Percentiles rank a stretch among this genome's conserved stretches.
These are phyloP conservation scores for Entomortierella beljakovae DNA, from an alignment of 192 early-diverging fungal genomes.

Conservation along the genomic window DNA sequence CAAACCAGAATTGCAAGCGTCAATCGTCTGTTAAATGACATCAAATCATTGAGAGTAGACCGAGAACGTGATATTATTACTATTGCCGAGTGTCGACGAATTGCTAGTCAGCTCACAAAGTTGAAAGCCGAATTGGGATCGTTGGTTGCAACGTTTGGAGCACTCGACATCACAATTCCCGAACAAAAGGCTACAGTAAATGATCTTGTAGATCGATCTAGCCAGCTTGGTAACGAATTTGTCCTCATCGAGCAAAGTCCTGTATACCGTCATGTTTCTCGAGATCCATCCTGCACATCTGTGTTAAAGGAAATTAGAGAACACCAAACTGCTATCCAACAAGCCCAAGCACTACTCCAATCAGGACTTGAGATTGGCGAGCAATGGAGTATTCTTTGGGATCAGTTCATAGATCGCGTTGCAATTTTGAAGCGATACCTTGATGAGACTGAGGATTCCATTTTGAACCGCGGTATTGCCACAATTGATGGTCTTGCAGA, in stretches of 20 bases:
- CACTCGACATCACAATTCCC: conserved; percentile 24
- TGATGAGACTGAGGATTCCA: conserved; percentile 23
- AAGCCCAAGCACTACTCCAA: conserved; percentile 17
- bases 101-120: background rate
- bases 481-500: conserved; percentile 39
- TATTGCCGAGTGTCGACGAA: conserved; percentile 35
- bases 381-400: conserved; percentile 50
- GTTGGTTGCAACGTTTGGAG: conserved; percentile 4
- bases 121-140: conserved; percentile 1
- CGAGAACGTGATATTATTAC: conserved; percentile 45
- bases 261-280: conserved; percentile 19
- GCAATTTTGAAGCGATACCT: conserved; percentile 26
- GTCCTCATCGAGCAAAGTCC: conserved; percentile 29
- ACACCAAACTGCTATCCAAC: conserved; percentile 12
- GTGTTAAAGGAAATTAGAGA: conserved; percentile 34
- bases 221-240: conserved; percentile 24
- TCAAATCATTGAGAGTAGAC: conserved; percentile 23
- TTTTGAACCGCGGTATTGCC: conserved; percentile 30
- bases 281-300: conserved; percentile 25
- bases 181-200: conserved; percentile 11
- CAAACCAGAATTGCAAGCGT: conserved; percentile 27
- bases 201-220: conserved; percentile 16
- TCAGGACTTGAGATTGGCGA: conserved; percentile 40
- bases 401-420: conserved; percentile 40
- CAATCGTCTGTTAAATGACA: conserved; percentile 24